Evolutionary conservation across 176 grass and related monocot genomes (phyloP), one percentile per base, ranked within the genome.

Genomic region (Zizania latifolia): DNA sequence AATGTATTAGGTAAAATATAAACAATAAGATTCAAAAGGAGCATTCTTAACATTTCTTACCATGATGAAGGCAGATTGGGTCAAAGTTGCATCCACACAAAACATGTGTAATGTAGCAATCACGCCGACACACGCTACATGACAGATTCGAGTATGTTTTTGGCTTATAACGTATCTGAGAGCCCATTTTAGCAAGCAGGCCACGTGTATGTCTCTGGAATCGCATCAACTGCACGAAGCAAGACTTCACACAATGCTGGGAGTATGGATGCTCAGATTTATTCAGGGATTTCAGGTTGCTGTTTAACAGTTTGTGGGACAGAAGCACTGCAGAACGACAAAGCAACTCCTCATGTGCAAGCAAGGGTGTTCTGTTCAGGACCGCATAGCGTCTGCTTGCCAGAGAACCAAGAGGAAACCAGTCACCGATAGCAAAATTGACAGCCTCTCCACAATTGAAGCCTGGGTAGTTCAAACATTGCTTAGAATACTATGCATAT

Each of bases 371-470:
- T 66, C 90, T 82, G 54, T 92, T 89, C 40, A 89, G 55, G 63
- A 83, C 71, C 7, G 86, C 83, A 3, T 92, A 92, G 44, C 86
- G 90, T 59, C 89, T 85, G 76, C 83, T 92, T 64, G 90, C 90
- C 41, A 89, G 28, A 72, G 70, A 65, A 72, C 90, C 90, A 53
- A 92, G 28, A 54, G 90, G 83, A 75, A 92, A 92, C 90, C 90
- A 92, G 71, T 92, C 83, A 6, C 83, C 79, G 57, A 92, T 89
- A 46, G 90, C 86, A 77, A 92, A 92, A 30, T 92, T 92, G 21
- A 92, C 90, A 76, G 90, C 90, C 67, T 92, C 90, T 53, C 90
- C 90, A 70, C 93, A 97, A 73, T 97, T 97, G 65, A 97, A 97
- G 59, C 93, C 93, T 97, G 66, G 15, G n/a, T 8, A 69, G 28